These are phyloP conservation scores for Hypoxylon sp. DNA, from an alignment of 2,329 filamentous ascomycete genomes.

Conservation along the genomic window DNA sequence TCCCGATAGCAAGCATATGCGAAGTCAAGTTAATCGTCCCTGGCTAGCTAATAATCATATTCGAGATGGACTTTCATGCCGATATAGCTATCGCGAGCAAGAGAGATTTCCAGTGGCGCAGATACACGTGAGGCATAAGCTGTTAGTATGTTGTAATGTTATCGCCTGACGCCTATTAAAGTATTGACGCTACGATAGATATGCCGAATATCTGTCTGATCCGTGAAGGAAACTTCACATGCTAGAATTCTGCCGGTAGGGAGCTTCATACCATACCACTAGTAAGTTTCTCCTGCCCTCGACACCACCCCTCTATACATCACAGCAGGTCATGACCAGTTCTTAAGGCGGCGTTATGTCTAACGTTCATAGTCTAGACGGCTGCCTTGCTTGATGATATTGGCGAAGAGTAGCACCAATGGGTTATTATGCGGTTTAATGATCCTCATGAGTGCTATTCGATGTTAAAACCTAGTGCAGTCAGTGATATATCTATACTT, in stretches of 20 bases:
- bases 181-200: neutral
- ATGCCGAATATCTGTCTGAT: neutral
- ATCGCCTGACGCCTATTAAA: neutral
- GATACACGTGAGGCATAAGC: neutral
- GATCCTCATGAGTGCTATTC: too few species aligned
- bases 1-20: neutral
- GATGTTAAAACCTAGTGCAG: neutral
- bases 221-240: neutral
- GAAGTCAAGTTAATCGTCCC: neutral
- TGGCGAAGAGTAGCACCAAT: neutral
- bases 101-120: neutral
- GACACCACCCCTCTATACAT: neutral
- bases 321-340: neutral
- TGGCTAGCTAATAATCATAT: neutral
- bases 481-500: neutral
- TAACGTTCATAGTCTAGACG: neutral
- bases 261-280: neutral
- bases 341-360: neutral
- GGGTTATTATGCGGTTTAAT: neutral
- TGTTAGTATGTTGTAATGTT: neutral
- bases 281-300: neutral
- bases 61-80: neutral
- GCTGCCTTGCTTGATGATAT: neutral
- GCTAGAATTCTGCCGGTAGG: neutral
- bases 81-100: neutral